phyloP scores from a whole-genome alignment of 768 basidiomycete species.

The Leccinum truebloodii region DNA sequence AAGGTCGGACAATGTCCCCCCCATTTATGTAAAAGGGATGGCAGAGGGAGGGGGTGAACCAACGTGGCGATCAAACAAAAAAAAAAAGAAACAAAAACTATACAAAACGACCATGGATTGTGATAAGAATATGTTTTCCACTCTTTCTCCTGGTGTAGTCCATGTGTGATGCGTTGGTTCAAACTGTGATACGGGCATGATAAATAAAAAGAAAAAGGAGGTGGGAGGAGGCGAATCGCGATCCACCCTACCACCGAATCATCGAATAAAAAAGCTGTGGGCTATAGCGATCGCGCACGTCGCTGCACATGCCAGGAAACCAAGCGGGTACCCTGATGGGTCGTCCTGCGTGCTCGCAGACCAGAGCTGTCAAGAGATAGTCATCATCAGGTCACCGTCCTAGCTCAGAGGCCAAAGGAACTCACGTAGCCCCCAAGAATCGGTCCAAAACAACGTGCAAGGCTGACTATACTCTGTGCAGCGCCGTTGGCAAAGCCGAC shows the following conservation, averaged over 20 bases:
- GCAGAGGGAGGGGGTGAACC: background rate
- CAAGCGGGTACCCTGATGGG: constrained; percentile 72
- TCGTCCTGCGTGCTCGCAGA: constrained; percentile 65
- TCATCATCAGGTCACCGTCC: constrained; percentile 3
- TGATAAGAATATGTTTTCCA: background rate
- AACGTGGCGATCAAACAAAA: background rate
- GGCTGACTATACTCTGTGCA: constrained; percentile 92
- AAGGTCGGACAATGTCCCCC: background rate
- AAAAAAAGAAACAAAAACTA: background rate
- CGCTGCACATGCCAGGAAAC: constrained; percentile 66
- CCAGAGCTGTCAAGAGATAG: constrained; percentile 56
- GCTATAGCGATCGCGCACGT: constrained; percentile 62
- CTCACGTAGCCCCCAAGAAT: constrained; percentile 79
- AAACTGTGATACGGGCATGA: background rate
- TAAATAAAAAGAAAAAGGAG: background rate
- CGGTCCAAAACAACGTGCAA: constrained; percentile 89
- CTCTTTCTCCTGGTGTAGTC: background rate
- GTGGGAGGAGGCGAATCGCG: background rate
- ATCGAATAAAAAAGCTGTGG: constrained; percentile 78
- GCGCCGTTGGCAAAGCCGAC: constrained; percentile 94
- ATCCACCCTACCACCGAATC: constrained; percentile 43
- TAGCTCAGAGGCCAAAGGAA: background rate
- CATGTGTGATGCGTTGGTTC: background rate
- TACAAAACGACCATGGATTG: background rate
- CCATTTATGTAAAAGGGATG: background rate